Evolutionary conservation across 2,329 filamentous ascomycete genomes (phyloP), one percentile per base, ranked within the genome.

Genomic region (Elsinoe perseae): DNA sequence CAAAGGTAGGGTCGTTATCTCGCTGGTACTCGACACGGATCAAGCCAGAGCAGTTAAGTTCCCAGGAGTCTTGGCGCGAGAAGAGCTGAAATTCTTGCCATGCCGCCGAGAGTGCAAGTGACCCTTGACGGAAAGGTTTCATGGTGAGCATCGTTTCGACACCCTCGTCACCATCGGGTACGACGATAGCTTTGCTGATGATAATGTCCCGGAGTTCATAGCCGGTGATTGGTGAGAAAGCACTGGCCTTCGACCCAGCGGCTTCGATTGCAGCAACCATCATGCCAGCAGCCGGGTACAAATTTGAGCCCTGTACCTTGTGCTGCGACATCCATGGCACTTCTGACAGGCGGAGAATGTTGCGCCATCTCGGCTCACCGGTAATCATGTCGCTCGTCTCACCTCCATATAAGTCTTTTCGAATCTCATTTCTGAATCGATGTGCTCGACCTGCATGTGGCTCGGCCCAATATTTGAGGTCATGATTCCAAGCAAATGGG

Each of bases 271-370:
- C 62, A 56, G 59, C 59, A 12, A 40, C 46, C 36, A 64, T 32
- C 43, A 59, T 61, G 5, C 62, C 65, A 42, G 65, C 59, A 21
- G 42, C 67, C 1, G 70, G 70, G 30, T 67, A 70, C 1, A 73
- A 59, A 20, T 64, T 62, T 18, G 64, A 61, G 5, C 58, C 61
- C 16, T 66, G 61, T 4, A 73, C 52, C 12, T 60, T 48, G 56
- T 73, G 70, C 20, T 64, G 66, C 6, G 42, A 46, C 7, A 73
- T 46, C 70, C 69, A 72, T 1, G 66, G 62, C 0, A 66, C 32
- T 34, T 70, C 65, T 0, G 57, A 42, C 3, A 64, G 23, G 2
- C 59, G 58, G 8, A 72, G 32, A 14, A 64, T 25, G 18, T 67
- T 67, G 9, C 63, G 54, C 64, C 65, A 72, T n/a, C 40, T 54